phyloP scores from a whole-genome alignment of 2,329 filamentous ascomycete species.

The Monosporascus ibericus region DNA sequence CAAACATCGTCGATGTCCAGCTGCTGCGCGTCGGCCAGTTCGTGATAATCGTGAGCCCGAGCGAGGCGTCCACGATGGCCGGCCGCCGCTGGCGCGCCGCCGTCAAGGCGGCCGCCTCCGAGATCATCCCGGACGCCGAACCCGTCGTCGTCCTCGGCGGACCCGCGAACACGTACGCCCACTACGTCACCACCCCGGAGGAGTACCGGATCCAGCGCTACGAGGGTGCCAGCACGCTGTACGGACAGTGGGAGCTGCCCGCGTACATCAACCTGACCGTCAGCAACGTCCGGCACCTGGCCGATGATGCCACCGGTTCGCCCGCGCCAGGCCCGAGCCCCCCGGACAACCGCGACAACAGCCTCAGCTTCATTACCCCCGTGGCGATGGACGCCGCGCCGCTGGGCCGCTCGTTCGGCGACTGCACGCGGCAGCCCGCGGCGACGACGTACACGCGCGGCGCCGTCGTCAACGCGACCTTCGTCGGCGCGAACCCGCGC shows the following conservation, averaged over 20 bases:
- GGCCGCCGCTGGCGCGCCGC: constrained; percentile 79
- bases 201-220: constrained; percentile 84
- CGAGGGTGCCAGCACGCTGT: constrained; percentile 90
- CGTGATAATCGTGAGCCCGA: constrained; percentile 76
- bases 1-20: constrained; percentile 86
- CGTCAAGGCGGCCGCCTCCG: constrained; percentile 43
- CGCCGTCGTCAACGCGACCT: constrained; percentile 57
- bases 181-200: constrained; percentile 73
- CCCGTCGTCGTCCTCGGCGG: constrained; percentile 76
- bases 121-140: constrained; percentile 36
- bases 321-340: constrained; percentile 55
- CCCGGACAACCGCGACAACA: constrained; percentile 71
- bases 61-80: constrained; percentile 87
- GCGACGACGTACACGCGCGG: constrained; percentile 52
- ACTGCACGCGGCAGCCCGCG: constrained; percentile 49
- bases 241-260: constrained; percentile 73
- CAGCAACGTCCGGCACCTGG: constrained; percentile 62
- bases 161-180: constrained; percentile 82
- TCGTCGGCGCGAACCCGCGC: constrained; percentile 82
- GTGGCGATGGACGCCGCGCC: constrained; percentile 70
- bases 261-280: constrained; percentile 85
- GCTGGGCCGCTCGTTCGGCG: constrained; percentile 63
- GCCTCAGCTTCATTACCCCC: constrained; percentile 71
- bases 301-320: constrained; percentile 36
- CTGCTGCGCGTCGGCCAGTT: constrained; percentile 76